Conservation (phyloP, 1,284 basidiomycete species). For the Caloboletus firmus region DNA sequence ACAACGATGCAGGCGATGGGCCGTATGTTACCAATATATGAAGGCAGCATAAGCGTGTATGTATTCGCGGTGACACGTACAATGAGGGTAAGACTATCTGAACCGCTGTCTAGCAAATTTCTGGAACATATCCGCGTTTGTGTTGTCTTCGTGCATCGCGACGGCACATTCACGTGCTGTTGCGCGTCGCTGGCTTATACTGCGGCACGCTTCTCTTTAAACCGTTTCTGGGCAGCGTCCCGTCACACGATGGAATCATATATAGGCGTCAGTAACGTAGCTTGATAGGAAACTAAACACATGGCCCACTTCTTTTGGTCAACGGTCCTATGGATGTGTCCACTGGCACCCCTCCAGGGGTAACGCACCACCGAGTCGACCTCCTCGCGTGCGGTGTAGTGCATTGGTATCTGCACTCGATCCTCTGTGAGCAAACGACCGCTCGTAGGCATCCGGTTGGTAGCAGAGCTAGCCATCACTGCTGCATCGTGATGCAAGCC, state of each 20-base stretch:
- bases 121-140: constrained; percentile 85
- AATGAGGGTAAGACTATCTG: constrained; percentile 42
- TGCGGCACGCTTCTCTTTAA: constrained; percentile 47
- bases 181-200: constrained; percentile 47
- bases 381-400: constrained; percentile 53
- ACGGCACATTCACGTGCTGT: constrained; percentile 53
- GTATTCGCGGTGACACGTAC: constrained; percentile 11
- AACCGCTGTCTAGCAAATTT: constrained; percentile 74
- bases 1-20: too few relatives aligned
- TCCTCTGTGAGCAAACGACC: too few relatives aligned
- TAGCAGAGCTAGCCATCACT: constrained; percentile 48
- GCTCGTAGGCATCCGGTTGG: constrained; percentile 25
- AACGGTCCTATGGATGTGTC: constrained; percentile 15
- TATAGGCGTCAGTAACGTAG: too few relatives aligned
- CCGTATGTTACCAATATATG: too few relatives aligned
- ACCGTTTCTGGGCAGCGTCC: constrained; percentile 60
- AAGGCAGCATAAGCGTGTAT: background rate
- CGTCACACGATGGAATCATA: constrained; percentile 58
- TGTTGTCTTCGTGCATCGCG: constrained; percentile 66
- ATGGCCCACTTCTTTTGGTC: too few relatives aligned
- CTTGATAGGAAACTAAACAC: too few relatives aligned
- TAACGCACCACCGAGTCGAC: constrained; percentile 38
- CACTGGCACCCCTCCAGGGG: constrained; percentile 2
- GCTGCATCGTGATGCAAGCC: constrained; percentile 23
- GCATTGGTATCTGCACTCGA: constrained; percentile 28